Base-by-base conservation (phyloP, 129 eudicot genomes). In the Flaveria sonorensis region DNA sequence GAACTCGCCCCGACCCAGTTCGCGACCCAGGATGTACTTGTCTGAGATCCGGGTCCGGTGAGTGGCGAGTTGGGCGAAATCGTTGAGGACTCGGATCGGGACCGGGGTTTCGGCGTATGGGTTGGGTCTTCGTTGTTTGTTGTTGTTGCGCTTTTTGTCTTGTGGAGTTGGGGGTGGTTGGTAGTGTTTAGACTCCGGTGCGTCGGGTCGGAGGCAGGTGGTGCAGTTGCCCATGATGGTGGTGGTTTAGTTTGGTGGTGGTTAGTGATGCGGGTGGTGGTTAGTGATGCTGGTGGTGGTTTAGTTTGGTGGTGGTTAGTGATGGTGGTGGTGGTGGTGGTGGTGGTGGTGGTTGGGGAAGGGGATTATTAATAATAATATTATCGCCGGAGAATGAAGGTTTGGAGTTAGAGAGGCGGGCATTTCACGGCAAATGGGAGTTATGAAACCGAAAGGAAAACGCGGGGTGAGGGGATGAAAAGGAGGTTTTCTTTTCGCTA, bases 1-100 rank as follows among this genome's bases (percentile, higher is more conserved):
- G 50, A 94, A 94, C 32, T 94, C 98, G 1, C 98, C 98, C 4
- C 98, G 89, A 6, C 98, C 98, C 69, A 94, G 81, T 63, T 94
- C 98, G 9, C 93, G 93, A 7, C 96, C 98, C 4, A 94, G 85
- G 3, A 87, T 73, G 76, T 94, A 94, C 82, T 91, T 94, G 75
- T 94, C 97, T 59, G 87, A 75, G 70, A 94, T 87, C 6, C 88
- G 85, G 21, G 88, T 83, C 66, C 88, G 85, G 74, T 81, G 85
- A 14, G 76, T 83, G 12, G 85, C 82, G 68, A 79, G 75, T 4
- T 85, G 90, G 11, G 79, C 57, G 73, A 88, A 70, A 72, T 93
- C 98, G 70, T 86, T 89, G 8, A 93, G 68, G 6, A 93, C 98
- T 5, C 91, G 86, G 79, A 89, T 79, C 53, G 92, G 89, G 2